Evolutionary conservation across 2,329 filamentous ascomycete species (phyloP), one percentile per base, ranked within the genome.

Genomic region (Penicillium hesseltinei): DNA sequence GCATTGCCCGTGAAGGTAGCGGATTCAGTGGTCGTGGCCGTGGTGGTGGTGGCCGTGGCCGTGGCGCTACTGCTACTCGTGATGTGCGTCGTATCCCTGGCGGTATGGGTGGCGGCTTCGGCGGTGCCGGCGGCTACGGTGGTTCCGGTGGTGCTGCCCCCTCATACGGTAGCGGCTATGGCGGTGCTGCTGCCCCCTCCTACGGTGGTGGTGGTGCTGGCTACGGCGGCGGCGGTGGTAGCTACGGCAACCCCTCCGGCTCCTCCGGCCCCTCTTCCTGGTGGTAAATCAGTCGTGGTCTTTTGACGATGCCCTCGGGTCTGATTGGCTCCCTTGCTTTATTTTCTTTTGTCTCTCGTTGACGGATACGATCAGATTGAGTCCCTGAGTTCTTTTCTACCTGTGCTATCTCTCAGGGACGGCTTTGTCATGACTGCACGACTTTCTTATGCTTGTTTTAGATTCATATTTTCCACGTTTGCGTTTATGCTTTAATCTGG

Each of bases 1-100:
- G 90, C 72, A 96, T 99, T 78, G 93, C 94, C 70, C 92, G 94
- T 63, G 94, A 99, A 80, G 90, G 91, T 63, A 90, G 90, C 62
- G 84, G 85, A 69, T 96, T 86, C 66, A 90, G 91, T 57, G 81
- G 85, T 63, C 84, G 89, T 62, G 83, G 89, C 61, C 88, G 91
- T 59, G 87, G 90, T 54, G 87, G 89, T 71, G 88, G 89, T 60
- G 86, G 89, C 72, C 88, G 89, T 67, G 80, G 82, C 68, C 77
- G 77, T 71, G 81, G 60, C 31, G 39, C 74, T 63, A 71, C 75
- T 73, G 83, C 88, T 69, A 96, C 88, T 77, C 92, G 92, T 73
- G 94, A 97, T 76, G 91, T 94, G 82, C 91, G 94, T 79, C 92
- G 92, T 77, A 85, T 84, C 61, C 75, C 75, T 48, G 78, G 76